These are phyloP conservation scores for Tremella mesenterica DNA, from an alignment of 768 basidiomycete species.

Conservation along the genomic window DNA sequence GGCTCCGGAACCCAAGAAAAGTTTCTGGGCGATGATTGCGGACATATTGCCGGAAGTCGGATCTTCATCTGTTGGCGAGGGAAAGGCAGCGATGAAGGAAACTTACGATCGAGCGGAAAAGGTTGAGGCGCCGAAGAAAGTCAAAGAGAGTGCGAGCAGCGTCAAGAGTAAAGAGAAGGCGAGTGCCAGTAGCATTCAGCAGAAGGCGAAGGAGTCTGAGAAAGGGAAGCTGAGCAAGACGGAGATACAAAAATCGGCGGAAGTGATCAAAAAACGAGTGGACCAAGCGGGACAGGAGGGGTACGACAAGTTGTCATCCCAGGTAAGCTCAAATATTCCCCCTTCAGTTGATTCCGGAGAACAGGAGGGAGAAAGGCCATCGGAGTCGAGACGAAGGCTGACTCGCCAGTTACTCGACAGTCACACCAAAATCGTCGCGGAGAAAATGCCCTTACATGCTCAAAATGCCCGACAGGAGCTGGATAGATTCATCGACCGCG, in stretches of 20 bases:
- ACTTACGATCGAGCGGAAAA: not conserved
- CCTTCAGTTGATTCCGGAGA: conserved; percentile 17
- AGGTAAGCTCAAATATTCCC: not conserved
- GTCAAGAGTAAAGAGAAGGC: conserved; percentile 8
- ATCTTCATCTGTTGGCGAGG: conserved; percentile 14
- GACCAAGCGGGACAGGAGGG: conserved; percentile 12
- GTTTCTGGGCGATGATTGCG: conserved; percentile 31
- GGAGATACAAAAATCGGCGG: conserved; percentile 11
- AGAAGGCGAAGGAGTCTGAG: too few species aligned
- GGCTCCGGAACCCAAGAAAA: conserved; percentile 9
- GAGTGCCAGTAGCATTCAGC: not conserved
- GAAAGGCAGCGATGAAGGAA: conserved; percentile 21
- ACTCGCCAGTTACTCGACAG: conserved; percentile 5
- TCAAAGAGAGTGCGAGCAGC: not conserved
- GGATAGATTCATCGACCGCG: conserved; percentile 28
- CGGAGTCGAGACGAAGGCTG: too few species aligned
- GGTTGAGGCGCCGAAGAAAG: not conserved
- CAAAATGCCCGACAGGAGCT: conserved; percentile 16
- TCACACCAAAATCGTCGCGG: conserved; percentile 2
- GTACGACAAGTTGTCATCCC: conserved; percentile 5
- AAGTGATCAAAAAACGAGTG: conserved; percentile 5
- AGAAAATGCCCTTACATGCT: conserved; percentile 13
- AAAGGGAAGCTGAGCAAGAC: conserved; percentile 19
- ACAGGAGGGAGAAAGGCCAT: conserved; percentile 1
- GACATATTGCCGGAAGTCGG: conserved; percentile 29